phyloP scores from a whole-genome alignment of 371 early-diverging fungal genomes.

The Haplosporangium sp. region DNA sequence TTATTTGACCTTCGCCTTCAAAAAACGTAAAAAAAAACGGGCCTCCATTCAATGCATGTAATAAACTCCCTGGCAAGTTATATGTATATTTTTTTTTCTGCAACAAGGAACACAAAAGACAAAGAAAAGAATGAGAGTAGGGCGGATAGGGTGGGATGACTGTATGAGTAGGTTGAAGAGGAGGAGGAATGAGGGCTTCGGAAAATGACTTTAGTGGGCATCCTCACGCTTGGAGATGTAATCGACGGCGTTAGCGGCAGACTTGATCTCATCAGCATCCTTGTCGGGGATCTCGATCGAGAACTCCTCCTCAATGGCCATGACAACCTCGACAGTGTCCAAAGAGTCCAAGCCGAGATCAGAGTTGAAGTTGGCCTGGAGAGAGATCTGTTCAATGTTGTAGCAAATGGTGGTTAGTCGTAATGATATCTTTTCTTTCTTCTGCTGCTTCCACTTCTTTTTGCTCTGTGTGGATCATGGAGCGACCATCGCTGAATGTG shows the following conservation, averaged over 20 bases:
- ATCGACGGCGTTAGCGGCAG: conserved; percentile 89
- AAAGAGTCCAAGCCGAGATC: conserved; percentile 96
- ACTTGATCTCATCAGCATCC: conserved; percentile 96
- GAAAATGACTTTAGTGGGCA: conserved; percentile 86
- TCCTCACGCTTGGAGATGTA: conserved; percentile 82
- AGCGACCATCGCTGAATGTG: too few species aligned
- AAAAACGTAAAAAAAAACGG: too few species aligned
- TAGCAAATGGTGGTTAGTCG: too few species aligned
- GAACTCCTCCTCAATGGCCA: conserved; percentile 99
- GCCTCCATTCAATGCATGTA: too few species aligned
- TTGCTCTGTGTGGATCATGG: too few species aligned
- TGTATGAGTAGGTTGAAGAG: too few species aligned
- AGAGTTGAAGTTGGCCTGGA: conserved; percentile 87
- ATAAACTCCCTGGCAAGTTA: not conserved
- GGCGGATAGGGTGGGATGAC: not conserved
- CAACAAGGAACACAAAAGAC: not conserved
- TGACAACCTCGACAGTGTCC: conserved; percentile 97
- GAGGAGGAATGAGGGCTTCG: too few species aligned
- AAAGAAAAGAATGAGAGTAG: not conserved
- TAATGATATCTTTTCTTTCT: too few species aligned
- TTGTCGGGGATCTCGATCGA: conserved; percentile 97
- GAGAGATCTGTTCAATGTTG: too few species aligned
- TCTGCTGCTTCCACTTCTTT: too few species aligned
- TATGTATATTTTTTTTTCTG: not conserved
- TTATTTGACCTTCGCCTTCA: not conserved